Evolutionary conservation across 129 eudicot genomes (phyloP), one percentile per base, ranked within the genome.

Genomic region (Sambucus nigra): DNA sequence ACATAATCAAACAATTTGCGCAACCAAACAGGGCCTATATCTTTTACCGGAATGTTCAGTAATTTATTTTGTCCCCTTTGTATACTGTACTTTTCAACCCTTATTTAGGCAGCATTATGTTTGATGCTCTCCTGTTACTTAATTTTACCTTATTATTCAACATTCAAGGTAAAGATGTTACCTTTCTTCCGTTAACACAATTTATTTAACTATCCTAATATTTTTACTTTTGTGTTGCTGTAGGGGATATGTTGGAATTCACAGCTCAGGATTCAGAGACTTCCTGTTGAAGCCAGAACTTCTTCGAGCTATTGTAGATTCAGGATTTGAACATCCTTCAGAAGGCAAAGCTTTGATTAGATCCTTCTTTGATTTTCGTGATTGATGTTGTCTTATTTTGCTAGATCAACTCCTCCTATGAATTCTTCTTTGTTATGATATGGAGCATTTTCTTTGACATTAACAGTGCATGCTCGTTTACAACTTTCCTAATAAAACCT

Each of bases 291-390:
- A 87, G 62, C 96, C 96, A 46, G 96, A 87, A 72, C 85, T 87
- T 55, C 79, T 87, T 52, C 80, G 96, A 33, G 94, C 94, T 18
- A 87, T 82, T 66, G 86, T 79, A 20, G 96, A 87, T 61, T 87
- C 88, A 5, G 96, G 94, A 40, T 82, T 87, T 74, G 96, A 87
- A 68, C 96, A 87, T 69, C 96, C 96, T 17, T 87, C 96, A n/a
- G 96, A 82, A 87, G 96, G 96, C 86, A 87, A 76, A 47, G 46
- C 60, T 57, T 47, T 56, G 12, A 18, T 32, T 46, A 27, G 6
- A 49, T 49, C 57, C 24, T 23, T n/a, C 22, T 49, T 21, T 12
- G n/a, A 24, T 49, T 7, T 23, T 22, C 2, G 46, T n/a, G n/a
- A n/a, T n/a, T n/a, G n/a, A n/a, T n/a, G n/a, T n/a, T n/a, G n/a